Evolutionary conservation across 805 yeast species (phyloP).

Genomic region (Lipomyces sp.): DNA sequence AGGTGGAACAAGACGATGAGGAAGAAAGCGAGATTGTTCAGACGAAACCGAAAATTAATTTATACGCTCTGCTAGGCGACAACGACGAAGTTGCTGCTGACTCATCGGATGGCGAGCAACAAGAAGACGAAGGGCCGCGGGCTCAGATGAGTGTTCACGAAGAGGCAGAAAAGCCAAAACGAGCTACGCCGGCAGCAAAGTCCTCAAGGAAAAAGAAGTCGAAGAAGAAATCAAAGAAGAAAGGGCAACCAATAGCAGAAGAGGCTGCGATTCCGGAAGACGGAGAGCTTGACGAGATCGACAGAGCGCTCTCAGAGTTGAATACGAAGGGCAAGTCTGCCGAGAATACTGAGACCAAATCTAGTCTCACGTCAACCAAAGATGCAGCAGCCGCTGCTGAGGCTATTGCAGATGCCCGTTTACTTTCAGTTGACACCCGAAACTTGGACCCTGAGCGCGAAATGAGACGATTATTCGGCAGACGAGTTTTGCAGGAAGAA

Average conservation of each 20-base stretch:
- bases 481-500: conserved; percentile 24
- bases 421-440: conserved; percentile 22
- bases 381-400: not conserved
- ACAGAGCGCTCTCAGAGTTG: conserved; percentile 23
- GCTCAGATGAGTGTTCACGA: not conserved
- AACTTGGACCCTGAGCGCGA: conserved; percentile 29
- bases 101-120: conserved; percentile 1
- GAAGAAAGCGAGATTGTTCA: not conserved
- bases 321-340: conserved; percentile 10
- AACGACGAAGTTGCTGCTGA: conserved; percentile 13
- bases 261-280: not conserved
- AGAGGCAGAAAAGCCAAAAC: not conserved
- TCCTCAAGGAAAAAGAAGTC: not conserved
- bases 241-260: not conserved
- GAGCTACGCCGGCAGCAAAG: not conserved
- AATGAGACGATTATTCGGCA: conserved; percentile 28
- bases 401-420: conserved; percentile 10
- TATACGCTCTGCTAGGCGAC: conserved; percentile 18
- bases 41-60: conserved; percentile 6
- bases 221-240: conserved; percentile 25
- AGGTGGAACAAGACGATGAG: conserved; percentile 9
- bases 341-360: not conserved
- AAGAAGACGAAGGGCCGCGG: not conserved
- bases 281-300: conserved; percentile 22
- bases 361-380: not conserved